Base-by-base conservation (phyloP, 2,329 filamentous ascomycete species). In the Fusarium denticulatum region DNA sequence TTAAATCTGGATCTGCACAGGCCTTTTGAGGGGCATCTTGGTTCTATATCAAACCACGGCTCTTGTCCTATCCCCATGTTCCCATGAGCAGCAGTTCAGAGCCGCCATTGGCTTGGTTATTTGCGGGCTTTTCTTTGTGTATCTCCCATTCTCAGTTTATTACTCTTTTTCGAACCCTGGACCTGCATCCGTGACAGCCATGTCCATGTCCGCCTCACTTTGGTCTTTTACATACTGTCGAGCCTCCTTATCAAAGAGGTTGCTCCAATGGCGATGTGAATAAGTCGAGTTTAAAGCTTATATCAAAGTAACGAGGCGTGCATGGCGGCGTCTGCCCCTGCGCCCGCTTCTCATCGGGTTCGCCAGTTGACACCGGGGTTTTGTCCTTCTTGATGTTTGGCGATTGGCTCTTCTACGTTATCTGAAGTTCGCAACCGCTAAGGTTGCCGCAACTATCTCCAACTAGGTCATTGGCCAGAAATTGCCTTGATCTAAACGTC, bases 71-170 rank as follows among this genome's bases (percentile, higher is more conserved):
- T 60, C 63, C 67, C 45, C 72, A 55, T 76, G 70, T 59, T 65
- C 66, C 64, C 75, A 76, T 76, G 73, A 73, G 73, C 59, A 60
- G 56, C 50, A 22, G 13, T 43, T 55, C 56, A 60, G 50, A 43
- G 43, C 32, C 43, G 58, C 47, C 37, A 77, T 77, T 77, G 75
- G 76, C 66, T 45, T 73, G 58, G 12, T 46, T 61, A 53, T 62
- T 55, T 49, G 52, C 45, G n/a, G 46, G 37, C 34, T 50, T 37
- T 52, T 37, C 50, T 34, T 45, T 53, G 46, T 59, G 47, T 46
- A 28, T 68, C 49, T 58, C 39, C 28, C n/a, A 39, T 52, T 40
- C 30, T 39, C 32, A 39, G 9, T 39, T n/a, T 34, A 52, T 46
- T 39, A 11, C 45, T 39, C 61, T 30, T 37, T 52, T 52, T 18